Conservation (phyloP, 75 land plant genomes). For the Selaginella moellendorffii region DNA sequence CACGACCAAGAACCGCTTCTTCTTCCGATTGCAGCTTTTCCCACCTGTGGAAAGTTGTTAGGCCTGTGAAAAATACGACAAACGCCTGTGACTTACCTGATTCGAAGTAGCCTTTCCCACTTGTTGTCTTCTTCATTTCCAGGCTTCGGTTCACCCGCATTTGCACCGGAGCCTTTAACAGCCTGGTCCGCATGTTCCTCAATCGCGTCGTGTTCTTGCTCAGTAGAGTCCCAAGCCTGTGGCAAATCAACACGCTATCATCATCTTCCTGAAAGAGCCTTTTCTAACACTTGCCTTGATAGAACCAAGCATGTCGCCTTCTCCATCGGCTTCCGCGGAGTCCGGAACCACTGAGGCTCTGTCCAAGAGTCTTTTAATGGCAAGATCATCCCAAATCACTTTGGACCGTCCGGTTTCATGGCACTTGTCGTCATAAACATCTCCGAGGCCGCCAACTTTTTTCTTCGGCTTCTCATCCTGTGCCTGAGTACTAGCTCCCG, state of each 20-base stretch:
- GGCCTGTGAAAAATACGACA: neutral
- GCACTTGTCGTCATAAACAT: conserved; percentile 70
- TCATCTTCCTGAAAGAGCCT: neutral
- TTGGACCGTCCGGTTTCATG: conserved; percentile 36
- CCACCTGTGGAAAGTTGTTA: conserved; percentile 42
- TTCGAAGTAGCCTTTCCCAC: conserved; percentile 84
- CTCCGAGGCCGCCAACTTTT: conserved; percentile 58
- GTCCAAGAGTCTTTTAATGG: conserved; percentile 67
- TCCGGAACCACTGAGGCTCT: conserved; percentile 52
- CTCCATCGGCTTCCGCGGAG: conserved; percentile 46
- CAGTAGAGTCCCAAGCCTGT: conserved; percentile 76
- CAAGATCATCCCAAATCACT: conserved; percentile 87
- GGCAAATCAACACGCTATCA: neutral
- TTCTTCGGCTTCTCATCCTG: conserved; percentile 33
- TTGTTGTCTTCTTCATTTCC: conserved; percentile 46
- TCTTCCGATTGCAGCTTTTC: conserved; percentile 78
- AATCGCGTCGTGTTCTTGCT: conserved; percentile 46
- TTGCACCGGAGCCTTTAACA: conserved; percentile 17
- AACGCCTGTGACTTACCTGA: conserved; percentile 33
- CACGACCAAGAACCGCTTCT: conserved; percentile 93
- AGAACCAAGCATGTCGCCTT: conserved; percentile 75
- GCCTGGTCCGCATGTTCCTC: conserved; percentile 32
- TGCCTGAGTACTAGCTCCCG: neutral
- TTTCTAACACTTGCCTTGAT: conserved; percentile 44
- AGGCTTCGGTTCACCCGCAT: conserved; percentile 12